phyloP scores from a whole-genome alignment of 1,284 basidiomycete species.

The Irpex rosettiformis region DNA sequence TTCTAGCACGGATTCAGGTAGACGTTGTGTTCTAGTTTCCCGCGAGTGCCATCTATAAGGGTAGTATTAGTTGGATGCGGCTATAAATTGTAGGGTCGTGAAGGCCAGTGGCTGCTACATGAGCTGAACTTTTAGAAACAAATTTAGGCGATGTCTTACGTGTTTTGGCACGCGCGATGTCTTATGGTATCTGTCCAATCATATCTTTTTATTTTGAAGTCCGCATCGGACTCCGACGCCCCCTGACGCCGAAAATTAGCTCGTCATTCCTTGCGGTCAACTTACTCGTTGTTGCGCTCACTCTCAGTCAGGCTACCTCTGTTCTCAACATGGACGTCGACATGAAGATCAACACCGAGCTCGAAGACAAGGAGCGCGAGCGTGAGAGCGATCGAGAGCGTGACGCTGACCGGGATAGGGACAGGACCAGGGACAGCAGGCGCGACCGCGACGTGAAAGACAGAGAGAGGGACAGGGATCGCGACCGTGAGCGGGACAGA shows the following conservation, averaged over 20 bases:
- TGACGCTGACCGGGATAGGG: slow-evolving; percentile 44
- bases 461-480: slow-evolving; percentile 29
- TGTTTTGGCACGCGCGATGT: background rate
- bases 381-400: slow-evolving; percentile 36
- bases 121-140: too few relatives aligned
- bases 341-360: slow-evolving; percentile 71
- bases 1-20: too few relatives aligned
- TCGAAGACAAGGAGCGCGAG: slow-evolving; percentile 56
- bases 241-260: slow-evolving; percentile 1
- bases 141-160: background rate
- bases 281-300: background rate
- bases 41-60: too few relatives aligned
- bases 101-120: too few relatives aligned
- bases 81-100: too few relatives aligned
- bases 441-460: slow-evolving; percentile 37
- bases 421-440: slow-evolving; percentile 46
- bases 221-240: background rate
- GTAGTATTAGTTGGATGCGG: too few relatives aligned
- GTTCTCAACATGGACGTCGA: slow-evolving; percentile 63
- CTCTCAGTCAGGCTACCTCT: background rate
- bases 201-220: background rate
- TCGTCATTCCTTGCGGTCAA: background rate
- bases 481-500: slow-evolving; percentile 29
- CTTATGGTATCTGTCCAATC: background rate
- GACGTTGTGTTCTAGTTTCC: too few relatives aligned